Evolutionary conservation across 495 filamentous ascomycete species (phyloP).

Genomic region (Neurospora sp.): DNA sequence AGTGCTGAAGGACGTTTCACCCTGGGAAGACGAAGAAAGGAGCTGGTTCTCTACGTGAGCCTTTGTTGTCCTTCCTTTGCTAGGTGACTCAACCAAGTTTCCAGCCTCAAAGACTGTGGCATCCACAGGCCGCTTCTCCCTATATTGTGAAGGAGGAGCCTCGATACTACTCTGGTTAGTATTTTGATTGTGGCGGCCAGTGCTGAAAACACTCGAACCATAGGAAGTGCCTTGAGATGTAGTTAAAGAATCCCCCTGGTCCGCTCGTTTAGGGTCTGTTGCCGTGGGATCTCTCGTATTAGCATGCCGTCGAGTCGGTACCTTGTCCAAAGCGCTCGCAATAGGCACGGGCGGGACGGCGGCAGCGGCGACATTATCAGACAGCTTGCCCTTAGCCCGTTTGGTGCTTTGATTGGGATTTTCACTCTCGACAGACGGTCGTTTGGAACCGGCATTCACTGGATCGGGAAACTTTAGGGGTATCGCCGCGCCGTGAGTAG

Average conservation of each 20-base stretch:
- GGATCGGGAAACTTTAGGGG: not conserved
- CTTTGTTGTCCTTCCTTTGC: not conserved
- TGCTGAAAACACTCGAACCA: slow-evolving; percentile 19
- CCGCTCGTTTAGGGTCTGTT: not conserved
- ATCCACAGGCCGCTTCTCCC: not conserved
- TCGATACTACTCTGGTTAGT: slow-evolving; percentile 21
- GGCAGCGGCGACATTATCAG: not conserved
- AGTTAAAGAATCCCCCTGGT: slow-evolving; percentile 2
- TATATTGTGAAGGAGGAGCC: not conserved
- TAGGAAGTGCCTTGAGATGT: slow-evolving; percentile 13
- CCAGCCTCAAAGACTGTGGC: not conserved
- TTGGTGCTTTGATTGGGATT: slow-evolving; percentile 1
- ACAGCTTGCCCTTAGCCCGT: not conserved
- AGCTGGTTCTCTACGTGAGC: not conserved
- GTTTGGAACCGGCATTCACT: slow-evolving; percentile 2
- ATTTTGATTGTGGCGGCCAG: slow-evolving; percentile 4
- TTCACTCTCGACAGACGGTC: slow-evolving; percentile 6
- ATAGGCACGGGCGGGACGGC: not conserved
- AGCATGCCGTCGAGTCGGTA: slow-evolving; percentile 7
- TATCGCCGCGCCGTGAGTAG: not conserved
- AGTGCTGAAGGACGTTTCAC: not conserved
- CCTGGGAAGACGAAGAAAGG: not conserved
- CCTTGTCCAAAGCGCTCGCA: slow-evolving; percentile 10
- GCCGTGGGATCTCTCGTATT: not conserved
- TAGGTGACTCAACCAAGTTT: not conserved